Conservation (phyloP, 148 eudicot species). For the Cornus suecica region DNA sequence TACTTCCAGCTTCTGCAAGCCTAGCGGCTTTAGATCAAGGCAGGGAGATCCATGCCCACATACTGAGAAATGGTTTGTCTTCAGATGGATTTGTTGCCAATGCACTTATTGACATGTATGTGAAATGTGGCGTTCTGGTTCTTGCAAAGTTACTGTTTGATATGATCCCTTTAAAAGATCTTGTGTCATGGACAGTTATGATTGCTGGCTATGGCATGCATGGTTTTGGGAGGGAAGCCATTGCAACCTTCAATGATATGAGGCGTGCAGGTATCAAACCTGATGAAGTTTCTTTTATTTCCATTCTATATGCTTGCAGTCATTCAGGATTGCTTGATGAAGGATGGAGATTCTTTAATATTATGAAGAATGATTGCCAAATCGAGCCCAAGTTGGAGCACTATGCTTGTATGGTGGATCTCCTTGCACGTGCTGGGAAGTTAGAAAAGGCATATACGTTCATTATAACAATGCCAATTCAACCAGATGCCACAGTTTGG, state of each 20-base stretch:
- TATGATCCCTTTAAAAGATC: conserved; percentile 39
- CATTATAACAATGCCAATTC: conserved; percentile 44
- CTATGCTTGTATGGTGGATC: conserved; percentile 64
- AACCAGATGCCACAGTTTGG: conserved; percentile 57
- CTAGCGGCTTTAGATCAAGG: conserved; percentile 48
- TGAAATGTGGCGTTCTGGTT: conserved; percentile 49
- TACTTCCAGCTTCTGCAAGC: conserved; percentile 62
- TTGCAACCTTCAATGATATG: conserved; percentile 44
- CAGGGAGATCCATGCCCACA: conserved; percentile 50
- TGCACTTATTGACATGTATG: conserved; percentile 74
- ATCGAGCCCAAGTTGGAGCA: conserved; percentile 61
- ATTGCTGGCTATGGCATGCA: conserved; percentile 64
- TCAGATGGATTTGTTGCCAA: conserved; percentile 45
- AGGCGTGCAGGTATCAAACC: conserved; percentile 39
- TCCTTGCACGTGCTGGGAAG: conserved; percentile 58
- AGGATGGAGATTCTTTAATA: conserved; percentile 44
- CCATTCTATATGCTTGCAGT: conserved; percentile 55
- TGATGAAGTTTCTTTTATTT: conserved; percentile 43
- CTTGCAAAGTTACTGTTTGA: conserved; percentile 45
- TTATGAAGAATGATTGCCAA: conserved; percentile 42
- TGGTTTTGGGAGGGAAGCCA: conserved; percentile 59
- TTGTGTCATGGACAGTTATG: conserved; percentile 68
- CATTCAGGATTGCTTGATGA: conserved; percentile 59
- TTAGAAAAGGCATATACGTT: conserved; percentile 49
- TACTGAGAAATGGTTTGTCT: conserved; percentile 37